Evolutionary conservation across 306 rosid species (phyloP).

Genomic region (Prunus armeniaca): DNA sequence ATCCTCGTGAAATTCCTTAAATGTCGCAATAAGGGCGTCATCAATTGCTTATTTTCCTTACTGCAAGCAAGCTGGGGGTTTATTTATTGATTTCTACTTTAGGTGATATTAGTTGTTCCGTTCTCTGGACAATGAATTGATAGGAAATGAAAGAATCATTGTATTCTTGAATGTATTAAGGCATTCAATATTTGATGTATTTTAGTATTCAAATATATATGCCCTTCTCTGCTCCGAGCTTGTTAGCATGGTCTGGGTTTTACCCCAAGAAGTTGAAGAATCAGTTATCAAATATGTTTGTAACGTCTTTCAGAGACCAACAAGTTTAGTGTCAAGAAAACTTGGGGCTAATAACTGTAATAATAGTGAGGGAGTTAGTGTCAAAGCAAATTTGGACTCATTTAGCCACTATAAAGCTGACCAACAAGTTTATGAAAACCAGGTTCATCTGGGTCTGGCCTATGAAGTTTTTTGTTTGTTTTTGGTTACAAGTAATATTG

Average conservation of each 20-base stretch:
- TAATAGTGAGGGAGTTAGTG: too few species aligned
- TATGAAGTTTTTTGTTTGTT: too few species aligned
- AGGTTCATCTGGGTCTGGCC: neutral
- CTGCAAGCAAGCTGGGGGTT: conserved; percentile 32
- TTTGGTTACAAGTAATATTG: too few species aligned
- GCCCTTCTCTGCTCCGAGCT: neutral
- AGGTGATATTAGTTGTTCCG: conserved; percentile 17
- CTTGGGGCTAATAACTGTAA: too few species aligned
- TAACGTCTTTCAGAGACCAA: too few species aligned
- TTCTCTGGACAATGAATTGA: conserved; percentile 3
- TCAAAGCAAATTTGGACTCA: too few species aligned
- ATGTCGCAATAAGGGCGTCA: conserved; percentile 41
- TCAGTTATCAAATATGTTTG: too few species aligned
- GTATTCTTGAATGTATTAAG: conserved; percentile 11
- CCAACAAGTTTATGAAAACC: too few species aligned
- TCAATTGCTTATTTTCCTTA: conserved; percentile 31
- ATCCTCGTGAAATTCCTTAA: conserved; percentile 25
- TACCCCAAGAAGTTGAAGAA: too few species aligned
- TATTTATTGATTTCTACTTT: conserved; percentile 24
- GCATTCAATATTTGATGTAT: conserved; percentile 4
- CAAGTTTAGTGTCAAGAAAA: too few species aligned
- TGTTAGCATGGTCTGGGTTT: conserved; percentile 35
- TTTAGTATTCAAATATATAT: neutral
- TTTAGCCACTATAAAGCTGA: too few species aligned
- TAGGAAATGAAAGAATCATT: conserved; percentile 30